Conservation (phyloP, 2,329 filamentous ascomycete species). For the Fusarium newnesense region DNA sequence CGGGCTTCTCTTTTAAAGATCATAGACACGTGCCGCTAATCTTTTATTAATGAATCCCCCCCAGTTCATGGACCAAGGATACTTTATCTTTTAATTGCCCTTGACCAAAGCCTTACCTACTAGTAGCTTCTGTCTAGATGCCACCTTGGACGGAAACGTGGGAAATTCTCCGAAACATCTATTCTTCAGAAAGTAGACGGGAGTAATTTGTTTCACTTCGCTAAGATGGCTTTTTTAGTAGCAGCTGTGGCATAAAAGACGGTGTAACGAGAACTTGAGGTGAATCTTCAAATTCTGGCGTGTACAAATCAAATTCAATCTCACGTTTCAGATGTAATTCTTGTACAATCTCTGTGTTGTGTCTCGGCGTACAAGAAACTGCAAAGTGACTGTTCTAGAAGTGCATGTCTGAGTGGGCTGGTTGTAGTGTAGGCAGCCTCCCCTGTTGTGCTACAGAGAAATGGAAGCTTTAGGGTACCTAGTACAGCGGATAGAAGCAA, state of each 20-base stretch:
- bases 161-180: fast-evolving
- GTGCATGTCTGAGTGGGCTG: too few species aligned
- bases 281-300: neutral
- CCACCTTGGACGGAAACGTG: neutral
- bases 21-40: fast-evolving
- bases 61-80: fast-evolving
- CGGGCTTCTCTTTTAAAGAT: neutral
- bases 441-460: neutral
- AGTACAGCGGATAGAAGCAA: neutral
- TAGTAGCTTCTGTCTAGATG: too few species aligned
- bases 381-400: neutral
- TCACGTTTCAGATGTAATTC: neutral
- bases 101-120: neutral
- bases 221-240: fast-evolving
- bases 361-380: neutral
- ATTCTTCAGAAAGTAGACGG: neutral
- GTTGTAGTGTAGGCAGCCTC: neutral
- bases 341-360: neutral
- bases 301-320: neutral
- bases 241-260: fast-evolving
- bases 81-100: too few species aligned
- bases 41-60: too few species aligned
- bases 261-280: neutral
- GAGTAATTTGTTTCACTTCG: neutral
- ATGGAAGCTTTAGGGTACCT: neutral